Conservation (phyloP, 768 basidiomycete genomes). For the Neoboletus brunneissimus region DNA sequence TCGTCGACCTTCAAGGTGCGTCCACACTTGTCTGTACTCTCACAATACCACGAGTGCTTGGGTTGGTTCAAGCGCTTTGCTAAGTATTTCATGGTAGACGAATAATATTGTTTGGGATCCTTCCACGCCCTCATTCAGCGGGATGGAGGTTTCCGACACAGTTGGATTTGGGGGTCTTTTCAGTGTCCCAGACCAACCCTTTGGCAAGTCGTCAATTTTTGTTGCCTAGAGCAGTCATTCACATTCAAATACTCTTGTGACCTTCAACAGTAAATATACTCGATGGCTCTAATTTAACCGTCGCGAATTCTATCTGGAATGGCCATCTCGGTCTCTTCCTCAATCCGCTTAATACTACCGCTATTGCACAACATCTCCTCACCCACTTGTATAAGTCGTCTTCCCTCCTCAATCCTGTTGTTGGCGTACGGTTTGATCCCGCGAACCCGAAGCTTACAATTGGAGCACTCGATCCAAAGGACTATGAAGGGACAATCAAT, state of each 20-base stretch:
- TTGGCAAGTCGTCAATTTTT: conserved; percentile 9
- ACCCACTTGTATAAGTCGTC: conserved; percentile 19
- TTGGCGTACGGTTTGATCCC: conserved; percentile 31
- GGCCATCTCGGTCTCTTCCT: conserved; percentile 28
- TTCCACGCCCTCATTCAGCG: conserved; percentile 17
- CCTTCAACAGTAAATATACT: conserved; percentile 22
- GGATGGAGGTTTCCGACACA: conserved; percentile 17
- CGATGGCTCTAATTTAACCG: conserved; percentile 14
- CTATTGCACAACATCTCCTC: conserved; percentile 12
- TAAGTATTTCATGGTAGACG: conserved; percentile 9
- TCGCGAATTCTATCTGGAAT: conserved; percentile 10
- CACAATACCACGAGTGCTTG: neutral
- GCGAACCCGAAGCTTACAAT: conserved; percentile 30
- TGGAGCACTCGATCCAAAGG: conserved; percentile 31
- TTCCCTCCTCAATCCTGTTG: conserved; percentile 30
- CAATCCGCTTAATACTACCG: conserved; percentile 18
- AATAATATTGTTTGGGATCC: conserved; percentile 13
- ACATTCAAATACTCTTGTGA: neutral
- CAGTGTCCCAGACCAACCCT: conserved; percentile 8
- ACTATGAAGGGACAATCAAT: conserved; percentile 32
- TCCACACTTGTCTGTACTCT: neutral
- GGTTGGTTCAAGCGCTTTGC: neutral
- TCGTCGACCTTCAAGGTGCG: conserved; percentile 28
- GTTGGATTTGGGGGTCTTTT: conserved; percentile 23
- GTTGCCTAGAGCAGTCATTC: neutral